Evolutionary conservation across 768 basidiomycete genomes (phyloP).

Genomic region (Termitomyces sp.): DNA sequence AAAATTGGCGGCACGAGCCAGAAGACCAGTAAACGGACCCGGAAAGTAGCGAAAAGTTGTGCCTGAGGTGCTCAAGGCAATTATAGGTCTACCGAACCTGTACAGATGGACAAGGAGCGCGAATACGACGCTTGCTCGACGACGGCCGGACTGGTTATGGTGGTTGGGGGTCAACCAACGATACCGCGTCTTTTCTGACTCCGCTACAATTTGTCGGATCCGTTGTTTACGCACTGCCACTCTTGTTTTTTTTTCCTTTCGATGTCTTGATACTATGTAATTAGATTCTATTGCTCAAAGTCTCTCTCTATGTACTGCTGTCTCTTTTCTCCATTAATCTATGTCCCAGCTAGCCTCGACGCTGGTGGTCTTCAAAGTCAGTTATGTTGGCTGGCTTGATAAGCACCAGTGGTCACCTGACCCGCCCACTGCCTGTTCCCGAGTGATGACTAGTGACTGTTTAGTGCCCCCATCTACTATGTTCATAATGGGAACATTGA

Average conservation of each 20-base stretch:
- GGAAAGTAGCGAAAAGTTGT: slow-evolving; percentile 20
- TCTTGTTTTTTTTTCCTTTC: background rate
- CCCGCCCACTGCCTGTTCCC: background rate
- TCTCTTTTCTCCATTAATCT: background rate
- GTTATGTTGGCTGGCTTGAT: background rate
- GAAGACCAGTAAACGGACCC: slow-evolving; percentile 22
- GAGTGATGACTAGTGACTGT: no score
- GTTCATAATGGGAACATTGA: background rate
- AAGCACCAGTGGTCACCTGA: background rate
- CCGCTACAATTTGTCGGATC: slow-evolving; percentile 36
- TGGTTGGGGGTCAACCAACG: slow-evolving; percentile 44
- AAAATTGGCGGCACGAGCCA: slow-evolving; percentile 22
- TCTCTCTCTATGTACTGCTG: background rate
- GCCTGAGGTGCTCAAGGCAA: slow-evolving; percentile 13
- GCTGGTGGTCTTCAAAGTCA: no score
- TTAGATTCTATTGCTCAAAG: background rate
- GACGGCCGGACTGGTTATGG: slow-evolving; percentile 28
- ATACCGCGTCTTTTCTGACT: slow-evolving; percentile 34
- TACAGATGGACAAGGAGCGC: slow-evolving; percentile 18
- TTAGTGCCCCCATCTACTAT: no score
- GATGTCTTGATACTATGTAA: no score
- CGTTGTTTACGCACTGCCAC: slow-evolving; percentile 16
- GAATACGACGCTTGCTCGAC: slow-evolving; percentile 21
- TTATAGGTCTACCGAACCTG: slow-evolving; percentile 14
- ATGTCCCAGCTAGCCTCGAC: background rate